Evolutionary conservation across 2,329 filamentous ascomycete genomes (phyloP).

Genomic region (Aspergillus pseudoterreus): DNA sequence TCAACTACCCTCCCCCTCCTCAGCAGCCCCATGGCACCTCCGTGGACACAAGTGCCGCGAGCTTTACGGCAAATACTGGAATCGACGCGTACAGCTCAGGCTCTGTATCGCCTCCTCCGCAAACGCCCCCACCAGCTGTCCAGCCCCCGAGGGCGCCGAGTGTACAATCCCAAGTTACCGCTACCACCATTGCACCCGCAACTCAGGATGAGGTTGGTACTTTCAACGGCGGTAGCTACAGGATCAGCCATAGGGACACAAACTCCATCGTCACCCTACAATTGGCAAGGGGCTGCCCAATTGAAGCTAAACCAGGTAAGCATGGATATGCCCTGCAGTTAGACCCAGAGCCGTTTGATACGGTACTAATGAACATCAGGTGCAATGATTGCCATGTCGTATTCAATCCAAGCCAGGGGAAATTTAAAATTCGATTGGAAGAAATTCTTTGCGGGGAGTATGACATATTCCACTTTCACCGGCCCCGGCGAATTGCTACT

Average conservation of each 20-base stretch:
- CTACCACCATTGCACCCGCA: background rate
- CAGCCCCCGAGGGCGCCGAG: slow-evolving; percentile 8
- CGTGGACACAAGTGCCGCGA: background rate
- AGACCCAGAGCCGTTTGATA: background rate
- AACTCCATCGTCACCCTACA: slow-evolving; percentile 89
- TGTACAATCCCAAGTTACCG: slow-evolving; percentile 7
- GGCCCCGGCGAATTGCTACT: slow-evolving; percentile 88
- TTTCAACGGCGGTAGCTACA: slow-evolving; percentile 93
- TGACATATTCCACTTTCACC: slow-evolving; percentile 74
- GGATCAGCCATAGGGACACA: slow-evolving; percentile 85
- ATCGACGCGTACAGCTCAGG: background rate
- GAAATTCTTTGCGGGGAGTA: slow-evolving; percentile 80
- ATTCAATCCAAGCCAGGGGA: slow-evolving; percentile 79
- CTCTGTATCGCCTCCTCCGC: slow-evolving; percentile 5
- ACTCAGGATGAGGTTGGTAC: slow-evolving; percentile 85
- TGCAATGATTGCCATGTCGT: slow-evolving; percentile 92
- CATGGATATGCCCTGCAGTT: background rate
- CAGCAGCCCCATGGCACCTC: background rate
- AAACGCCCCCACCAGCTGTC: slow-evolving; percentile 10
- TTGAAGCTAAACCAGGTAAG: slow-evolving; percentile 72
- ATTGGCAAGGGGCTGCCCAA: slow-evolving; percentile 80
- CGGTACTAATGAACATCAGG: slow-evolving; percentile 44
- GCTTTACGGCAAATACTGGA: slow-evolving; percentile 5
- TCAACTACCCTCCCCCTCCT: slow-evolving; percentile 23
- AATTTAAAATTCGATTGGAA: slow-evolving; percentile 82